These are phyloP conservation scores for Cardamine resedifolia DNA, from an alignment of 345 rosid genomes.

Conservation along the genomic window DNA sequence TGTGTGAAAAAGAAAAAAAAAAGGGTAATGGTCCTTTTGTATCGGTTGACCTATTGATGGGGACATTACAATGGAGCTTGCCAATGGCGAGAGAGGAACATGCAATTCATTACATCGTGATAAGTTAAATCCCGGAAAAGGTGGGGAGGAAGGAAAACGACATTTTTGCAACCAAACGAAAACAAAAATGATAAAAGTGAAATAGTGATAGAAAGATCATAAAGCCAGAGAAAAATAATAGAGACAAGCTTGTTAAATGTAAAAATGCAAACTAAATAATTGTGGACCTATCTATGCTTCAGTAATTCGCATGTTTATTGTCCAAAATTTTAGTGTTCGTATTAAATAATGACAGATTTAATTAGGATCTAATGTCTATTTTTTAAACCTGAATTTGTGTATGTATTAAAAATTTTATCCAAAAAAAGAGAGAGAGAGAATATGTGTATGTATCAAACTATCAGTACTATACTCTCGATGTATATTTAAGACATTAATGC, in stretches of 20 bases:
- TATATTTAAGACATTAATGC: not conserved
- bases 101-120: constrained; percentile 32
- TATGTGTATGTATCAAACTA: not conserved
- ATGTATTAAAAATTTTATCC: no score
- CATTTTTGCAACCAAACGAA: constrained; percentile 14
- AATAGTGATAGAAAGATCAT: not conserved
- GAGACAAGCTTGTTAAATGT: not conserved
- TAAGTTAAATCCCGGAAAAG: constrained; percentile 28
- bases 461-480: not conserved
- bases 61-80: constrained; percentile 30
- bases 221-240: not conserved
- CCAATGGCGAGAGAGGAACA: constrained; percentile 38
- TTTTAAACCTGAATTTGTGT: not conserved
- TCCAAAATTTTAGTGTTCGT: not conserved
- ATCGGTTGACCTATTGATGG: constrained; percentile 26
- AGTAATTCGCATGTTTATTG: constrained; percentile 23
- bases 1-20: constrained; percentile 1
- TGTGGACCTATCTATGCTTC: constrained; percentile 32
- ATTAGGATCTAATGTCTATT: not conserved
- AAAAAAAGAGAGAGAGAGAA: no score
- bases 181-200: not conserved
- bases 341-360: not conserved
- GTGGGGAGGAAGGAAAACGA: constrained; percentile 22
- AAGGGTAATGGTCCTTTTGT: constrained; percentile 6
- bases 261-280: not conserved